A percentile compares a stretch with the other conserved stretches of the same genome.
Evolutionary conservation across 345 rosid genomes (phyloP).

Genomic region (Dipteronia dyeriana): DNA sequence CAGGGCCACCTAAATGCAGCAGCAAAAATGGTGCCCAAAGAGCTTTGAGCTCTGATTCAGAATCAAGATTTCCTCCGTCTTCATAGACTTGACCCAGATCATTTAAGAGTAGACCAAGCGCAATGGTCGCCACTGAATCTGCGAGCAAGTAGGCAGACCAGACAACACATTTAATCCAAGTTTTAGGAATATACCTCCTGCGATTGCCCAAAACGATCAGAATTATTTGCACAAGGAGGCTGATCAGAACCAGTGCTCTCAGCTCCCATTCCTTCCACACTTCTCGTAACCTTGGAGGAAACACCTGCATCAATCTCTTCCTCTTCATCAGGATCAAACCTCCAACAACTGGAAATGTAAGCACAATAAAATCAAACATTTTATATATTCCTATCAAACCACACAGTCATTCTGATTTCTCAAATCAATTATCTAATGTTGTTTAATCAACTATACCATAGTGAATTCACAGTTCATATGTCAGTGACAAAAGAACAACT

Average conservation of each 20-base stretch:
- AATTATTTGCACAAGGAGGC: not conserved
- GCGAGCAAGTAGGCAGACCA: slow-evolving; percentile 22
- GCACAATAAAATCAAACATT: not conserved
- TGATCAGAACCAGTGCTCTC: not conserved
- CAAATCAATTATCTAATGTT: not conserved
- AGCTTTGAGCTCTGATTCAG: not conserved
- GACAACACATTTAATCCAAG: not conserved
- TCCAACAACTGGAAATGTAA: slow-evolving; percentile 14
- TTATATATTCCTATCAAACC: not conserved
- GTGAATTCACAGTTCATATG: not conserved
- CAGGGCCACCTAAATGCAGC: slow-evolving; percentile 17
- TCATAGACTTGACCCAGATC: slow-evolving; percentile 4
- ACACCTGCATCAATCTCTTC: slow-evolving; percentile 5
- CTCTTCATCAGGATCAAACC: slow-evolving; percentile 2
- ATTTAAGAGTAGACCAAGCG: slow-evolving; percentile 11
- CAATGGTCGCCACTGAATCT: slow-evolving; percentile 15
- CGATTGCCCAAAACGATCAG: slow-evolving; percentile 6
- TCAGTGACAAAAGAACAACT: not conserved
- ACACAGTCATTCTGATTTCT: not conserved
- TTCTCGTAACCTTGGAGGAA: not conserved
- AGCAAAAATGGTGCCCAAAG: slow-evolving; percentile 23
- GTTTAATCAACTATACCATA: not conserved
- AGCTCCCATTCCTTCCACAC: slow-evolving; percentile 14
- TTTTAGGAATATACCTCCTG: not conserved
- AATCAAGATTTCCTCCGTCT: not conserved